phyloP scores from a whole-genome alignment of 768 basidiomycete species.

The Xerocomus spinulosus region DNA sequence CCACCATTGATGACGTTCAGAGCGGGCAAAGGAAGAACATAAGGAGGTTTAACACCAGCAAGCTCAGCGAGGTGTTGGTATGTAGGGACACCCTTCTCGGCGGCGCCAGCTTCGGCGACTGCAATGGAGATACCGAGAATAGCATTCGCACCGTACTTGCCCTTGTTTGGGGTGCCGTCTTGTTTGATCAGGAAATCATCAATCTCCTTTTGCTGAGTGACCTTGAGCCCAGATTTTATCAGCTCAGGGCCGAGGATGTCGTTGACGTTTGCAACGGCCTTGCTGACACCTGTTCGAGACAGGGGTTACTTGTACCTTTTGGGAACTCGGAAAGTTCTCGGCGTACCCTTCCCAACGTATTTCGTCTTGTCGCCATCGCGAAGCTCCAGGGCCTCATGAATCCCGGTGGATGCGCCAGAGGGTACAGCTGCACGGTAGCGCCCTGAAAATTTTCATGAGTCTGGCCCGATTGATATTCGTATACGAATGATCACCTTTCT shows the following conservation, averaged over 20 bases:
- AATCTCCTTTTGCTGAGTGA: conserved; percentile 90
- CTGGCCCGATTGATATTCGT: conserved; percentile 7
- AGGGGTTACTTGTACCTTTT: not conserved
- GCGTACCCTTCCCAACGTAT: conserved; percentile 92
- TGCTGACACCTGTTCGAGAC: conserved; percentile 66
- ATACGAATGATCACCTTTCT: conserved; percentile 56
- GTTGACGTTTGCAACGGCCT: conserved; percentile 96
- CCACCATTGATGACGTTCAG: conserved; percentile 99
- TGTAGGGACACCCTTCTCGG: conserved; percentile 90
- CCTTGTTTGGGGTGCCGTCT: conserved; percentile 97
- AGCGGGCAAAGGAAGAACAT: conserved; percentile 84
- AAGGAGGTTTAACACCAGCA: conserved; percentile 92
- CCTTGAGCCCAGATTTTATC: conserved; percentile 76
- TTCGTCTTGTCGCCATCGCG: conserved; percentile 91
- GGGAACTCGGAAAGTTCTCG: not conserved
- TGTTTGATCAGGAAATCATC: conserved; percentile 98
- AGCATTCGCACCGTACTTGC: conserved; percentile 98
- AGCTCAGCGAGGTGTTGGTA: conserved; percentile 97
- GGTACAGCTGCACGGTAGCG: conserved; percentile 93
- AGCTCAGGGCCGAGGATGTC: conserved; percentile 82
- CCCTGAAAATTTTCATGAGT: conserved; percentile 45
- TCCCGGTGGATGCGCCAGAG: conserved; percentile 96
- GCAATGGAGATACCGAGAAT: conserved; percentile 99
- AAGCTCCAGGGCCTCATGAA: conserved; percentile 98
- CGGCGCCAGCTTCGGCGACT: conserved; percentile 88